These are phyloP conservation scores for Nothomitra cinnamomea DNA, from an alignment of 2,329 filamentous ascomycete species.

Conservation along the genomic window DNA sequence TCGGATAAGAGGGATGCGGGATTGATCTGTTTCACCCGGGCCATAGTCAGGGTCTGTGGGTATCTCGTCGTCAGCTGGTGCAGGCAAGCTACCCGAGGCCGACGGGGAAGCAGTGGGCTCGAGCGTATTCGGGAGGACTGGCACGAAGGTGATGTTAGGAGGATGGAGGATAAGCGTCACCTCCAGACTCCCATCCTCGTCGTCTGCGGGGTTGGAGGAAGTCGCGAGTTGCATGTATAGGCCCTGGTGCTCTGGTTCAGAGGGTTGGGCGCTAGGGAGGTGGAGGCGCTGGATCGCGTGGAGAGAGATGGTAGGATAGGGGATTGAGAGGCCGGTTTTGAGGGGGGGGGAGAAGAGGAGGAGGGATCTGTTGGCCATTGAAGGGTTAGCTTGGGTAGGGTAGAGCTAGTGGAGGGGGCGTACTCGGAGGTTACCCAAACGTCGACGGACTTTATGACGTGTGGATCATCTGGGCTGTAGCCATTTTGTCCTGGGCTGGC, in stretches of 20 bases:
- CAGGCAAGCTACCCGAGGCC: neutral
- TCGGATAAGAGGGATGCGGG: constrained; percentile 18
- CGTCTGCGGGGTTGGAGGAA: constrained; percentile 30
- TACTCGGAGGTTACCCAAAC: constrained; percentile 32
- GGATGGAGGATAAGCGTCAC: neutral
- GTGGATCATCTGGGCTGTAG: constrained; percentile 6
- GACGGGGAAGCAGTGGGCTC: too few species aligned
- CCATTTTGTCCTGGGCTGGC: constrained; percentile 7
- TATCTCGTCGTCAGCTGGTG: neutral
- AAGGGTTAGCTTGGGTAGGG: constrained; percentile 8
- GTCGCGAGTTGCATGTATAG: constrained; percentile 48
- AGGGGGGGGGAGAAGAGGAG: constrained; percentile 44
- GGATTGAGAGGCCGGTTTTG: constrained; percentile 46
- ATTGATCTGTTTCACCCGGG: neutral
- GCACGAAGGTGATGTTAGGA: too few species aligned
- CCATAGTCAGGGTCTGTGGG: neutral
- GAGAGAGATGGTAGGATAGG: constrained; percentile 58
- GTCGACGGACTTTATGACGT: constrained; percentile 23
- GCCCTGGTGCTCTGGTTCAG: constrained; percentile 22
- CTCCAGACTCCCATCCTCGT: constrained; percentile 44
- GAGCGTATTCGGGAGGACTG: too few species aligned
- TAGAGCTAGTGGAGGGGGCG: constrained; percentile 5
- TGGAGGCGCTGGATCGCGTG: constrained; percentile 51
- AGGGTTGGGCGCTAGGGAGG: constrained; percentile 21
- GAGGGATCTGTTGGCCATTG: constrained; percentile 30